These are phyloP conservation scores for Blepharisma japonicum DNA, from an alignment of 73 alveolate genomes.

Conservation along the genomic window DNA sequence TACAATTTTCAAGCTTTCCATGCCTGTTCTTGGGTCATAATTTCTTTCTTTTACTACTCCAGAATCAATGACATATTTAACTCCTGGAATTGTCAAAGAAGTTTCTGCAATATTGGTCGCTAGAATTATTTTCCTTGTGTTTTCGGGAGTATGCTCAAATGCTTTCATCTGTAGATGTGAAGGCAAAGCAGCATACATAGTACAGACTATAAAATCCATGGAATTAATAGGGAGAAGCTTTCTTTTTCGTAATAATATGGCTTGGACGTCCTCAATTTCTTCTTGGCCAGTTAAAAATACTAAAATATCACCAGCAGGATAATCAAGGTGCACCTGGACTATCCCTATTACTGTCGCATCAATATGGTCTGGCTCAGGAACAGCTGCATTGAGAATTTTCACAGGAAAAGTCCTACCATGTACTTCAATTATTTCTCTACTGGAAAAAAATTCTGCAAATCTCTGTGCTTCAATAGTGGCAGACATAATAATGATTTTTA, in stretches of 20 bases:
- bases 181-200: conserved; percentile 89
- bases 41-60: conserved; percentile 81
- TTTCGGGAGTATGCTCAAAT: conserved; percentile 63
- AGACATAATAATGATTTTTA: conserved; percentile 77
- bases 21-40: conserved; percentile 77
- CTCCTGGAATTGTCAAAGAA: conserved; percentile 76
- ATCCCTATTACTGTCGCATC: conserved; percentile 59
- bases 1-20: conserved; percentile 65
- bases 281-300: conserved; percentile 94
- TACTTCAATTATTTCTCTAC: conserved; percentile 67
- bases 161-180: conserved; percentile 82
- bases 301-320: conserved; percentile 91
- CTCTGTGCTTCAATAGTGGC: conserved; percentile 79
- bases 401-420: conserved; percentile 78
- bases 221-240: conserved; percentile 50
- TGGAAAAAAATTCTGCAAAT: conserved; percentile 62
- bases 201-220: conserved; percentile 59
- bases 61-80: conserved; percentile 84
- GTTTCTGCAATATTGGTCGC: conserved; percentile 58
- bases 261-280: conserved; percentile 91
- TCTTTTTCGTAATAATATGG: conserved; percentile 62
- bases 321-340: conserved; percentile 68
- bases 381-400: conserved; percentile 41
- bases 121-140: conserved; percentile 62
- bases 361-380: conserved; percentile 55